These are phyloP conservation scores for Kwoniella mangroviensis DNA, from an alignment of 768 basidiomycete genomes.

Conservation along the genomic window DNA sequence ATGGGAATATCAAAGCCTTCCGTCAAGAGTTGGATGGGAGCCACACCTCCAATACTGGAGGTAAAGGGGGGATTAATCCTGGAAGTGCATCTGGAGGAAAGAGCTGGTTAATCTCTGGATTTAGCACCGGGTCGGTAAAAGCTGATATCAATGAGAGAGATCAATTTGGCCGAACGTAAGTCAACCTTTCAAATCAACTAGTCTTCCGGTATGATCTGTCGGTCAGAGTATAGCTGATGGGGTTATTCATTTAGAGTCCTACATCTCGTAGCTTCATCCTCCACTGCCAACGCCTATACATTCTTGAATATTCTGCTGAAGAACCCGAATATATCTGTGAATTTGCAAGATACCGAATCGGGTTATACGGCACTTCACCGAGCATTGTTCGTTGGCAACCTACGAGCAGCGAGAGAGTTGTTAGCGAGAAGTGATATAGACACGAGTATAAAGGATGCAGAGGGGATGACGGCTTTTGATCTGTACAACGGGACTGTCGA, in stretches of 20 bases:
- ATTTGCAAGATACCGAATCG: conserved; percentile 77
- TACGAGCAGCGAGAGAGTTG: conserved; percentile 68
- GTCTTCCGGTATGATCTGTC: no score
- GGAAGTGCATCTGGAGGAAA: conserved; percentile 43
- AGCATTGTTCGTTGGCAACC: conserved; percentile 75
- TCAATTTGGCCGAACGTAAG: conserved; percentile 53
- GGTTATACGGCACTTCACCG: conserved; percentile 91
- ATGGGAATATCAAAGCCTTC: conserved; percentile 54
- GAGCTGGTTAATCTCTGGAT: conserved; percentile 46
- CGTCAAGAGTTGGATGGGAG: conserved; percentile 48
- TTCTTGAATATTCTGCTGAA: conserved; percentile 77
- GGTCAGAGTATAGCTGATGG: conserved; percentile 8
- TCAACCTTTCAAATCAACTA: not conserved
- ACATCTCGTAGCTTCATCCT: conserved; percentile 75
- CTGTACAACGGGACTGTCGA: conserved; percentile 87
- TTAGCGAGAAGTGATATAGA: conserved; percentile 77
- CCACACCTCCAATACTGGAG: conserved; percentile 6
- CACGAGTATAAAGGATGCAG: conserved; percentile 72
- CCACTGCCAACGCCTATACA: conserved; percentile 69
- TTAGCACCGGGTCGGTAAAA: conserved; percentile 28
- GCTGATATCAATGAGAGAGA: conserved; percentile 58
- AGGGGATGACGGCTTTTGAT: conserved; percentile 88
- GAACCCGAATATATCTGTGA: conserved; percentile 77
- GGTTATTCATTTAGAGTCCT: conserved; percentile 68
- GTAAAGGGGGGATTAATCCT: conserved; percentile 8